Evolutionary conservation across 495 filamentous ascomycete genomes (phyloP), one percentile per base, ranked within the genome.

Genomic region (Endocarpon pusillum): DNA sequence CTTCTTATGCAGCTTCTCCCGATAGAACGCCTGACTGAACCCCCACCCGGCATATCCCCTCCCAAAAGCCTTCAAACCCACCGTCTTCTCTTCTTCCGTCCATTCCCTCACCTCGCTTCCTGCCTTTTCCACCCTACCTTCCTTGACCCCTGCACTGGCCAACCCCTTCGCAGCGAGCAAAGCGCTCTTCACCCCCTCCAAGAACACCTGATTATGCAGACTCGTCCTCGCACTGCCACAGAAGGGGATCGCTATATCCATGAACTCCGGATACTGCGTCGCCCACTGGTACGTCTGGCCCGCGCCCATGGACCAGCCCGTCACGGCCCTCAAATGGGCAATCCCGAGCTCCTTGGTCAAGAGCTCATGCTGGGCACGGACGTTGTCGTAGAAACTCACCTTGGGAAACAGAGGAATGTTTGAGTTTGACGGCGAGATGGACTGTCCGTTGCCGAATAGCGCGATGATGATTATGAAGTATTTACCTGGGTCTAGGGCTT

Each of bases 1-100:
- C 17, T 44, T 69, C 47, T 77, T 68, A 49, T 72, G 74, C 23
- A 79, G 36, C 43, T 69, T 73, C 39, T 76, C 58, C 3, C 77
- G 58, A 41, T 83, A 83, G 42, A 80, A 81, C 0, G 75, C 61
- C 38, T 80, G 74, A 36, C 69, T 75, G 46, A 81, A 74, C 2
- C 77, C 77, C 78, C 78, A 83, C 8, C 75, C 76, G 21, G 78
- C 75, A 61, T 83, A 83, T 0, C 67, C 76, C 27, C 77, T 61
- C 0, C 72, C 76, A 46, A 81, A 63, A 5, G 76, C 75, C 46
- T 73, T 79, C 36, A 83, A 47, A 0, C 76, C 78, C 27, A 67
- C 54, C n/a, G 61, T 52, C 19, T 52, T 67, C 42, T 79, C 70
- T 35, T 65, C 52, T 1, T 48, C 52, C 19, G 55, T 64, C 74